Conservation (phyloP, 108 stramenopile species). For the Cylindrotheca fusiformis region DNA sequence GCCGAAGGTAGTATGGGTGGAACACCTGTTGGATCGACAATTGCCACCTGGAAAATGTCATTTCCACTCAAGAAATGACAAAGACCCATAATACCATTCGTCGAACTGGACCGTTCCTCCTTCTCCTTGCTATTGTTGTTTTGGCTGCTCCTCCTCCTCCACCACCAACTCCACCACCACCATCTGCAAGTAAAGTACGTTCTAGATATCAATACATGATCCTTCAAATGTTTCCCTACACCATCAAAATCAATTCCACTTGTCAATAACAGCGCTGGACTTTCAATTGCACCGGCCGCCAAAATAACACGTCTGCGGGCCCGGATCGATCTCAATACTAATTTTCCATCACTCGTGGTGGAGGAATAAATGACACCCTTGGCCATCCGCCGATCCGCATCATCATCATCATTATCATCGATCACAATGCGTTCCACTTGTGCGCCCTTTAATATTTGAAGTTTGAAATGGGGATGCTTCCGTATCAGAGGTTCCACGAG, state of each 20-base stretch:
- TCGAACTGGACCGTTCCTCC: not conserved
- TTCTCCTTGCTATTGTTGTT: conserved; percentile 2
- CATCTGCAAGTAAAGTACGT: conserved; percentile 29
- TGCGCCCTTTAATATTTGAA: conserved; percentile 27
- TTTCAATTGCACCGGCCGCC: conserved; percentile 70
- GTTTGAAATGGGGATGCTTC: conserved; percentile 36
- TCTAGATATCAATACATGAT: conserved; percentile 64
- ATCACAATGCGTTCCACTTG: conserved; percentile 57
- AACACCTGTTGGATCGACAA: conserved; percentile 15
- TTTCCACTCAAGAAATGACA: conserved; percentile 6
- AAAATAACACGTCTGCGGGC: conserved; percentile 39
- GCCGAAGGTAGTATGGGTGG: conserved; percentile 13
- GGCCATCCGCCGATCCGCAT: not conserved
- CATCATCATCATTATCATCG: conserved; percentile 5
- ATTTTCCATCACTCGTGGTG: not conserved
- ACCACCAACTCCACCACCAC: too few relatives aligned
- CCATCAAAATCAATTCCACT: conserved; percentile 52
- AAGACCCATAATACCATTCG: conserved; percentile 29
- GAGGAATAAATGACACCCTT: conserved; percentile 27
- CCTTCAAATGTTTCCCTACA: conserved; percentile 43
- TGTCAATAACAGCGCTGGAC: conserved; percentile 57
- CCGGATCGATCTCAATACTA: not conserved
- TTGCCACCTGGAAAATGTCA: conserved; percentile 23
- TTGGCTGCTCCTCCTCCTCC: too few relatives aligned
- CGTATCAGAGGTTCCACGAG: conserved; percentile 54